These are phyloP conservation scores for Monilinia aucupariae DNA, from an alignment of 2,329 filamentous ascomycete species.

Conservation along the genomic window DNA sequence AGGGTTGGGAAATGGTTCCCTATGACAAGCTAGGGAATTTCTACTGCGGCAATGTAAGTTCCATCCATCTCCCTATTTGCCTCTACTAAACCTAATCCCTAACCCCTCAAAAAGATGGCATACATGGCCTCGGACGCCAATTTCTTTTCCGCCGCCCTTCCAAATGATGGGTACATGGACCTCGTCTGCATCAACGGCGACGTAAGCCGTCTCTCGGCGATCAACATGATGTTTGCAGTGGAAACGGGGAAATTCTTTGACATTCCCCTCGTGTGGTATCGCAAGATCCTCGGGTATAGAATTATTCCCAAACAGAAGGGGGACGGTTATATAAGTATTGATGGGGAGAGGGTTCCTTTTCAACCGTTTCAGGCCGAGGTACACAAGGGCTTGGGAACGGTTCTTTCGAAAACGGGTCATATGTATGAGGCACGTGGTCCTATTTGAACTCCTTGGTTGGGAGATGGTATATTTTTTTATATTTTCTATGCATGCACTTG, in stretches of 20 bases:
- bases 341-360: conserved; percentile 83
- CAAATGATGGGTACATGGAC: conserved; percentile 81
- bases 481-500: conserved; percentile 16
- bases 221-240: conserved; percentile 66
- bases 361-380: conserved; percentile 88
- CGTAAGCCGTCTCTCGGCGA: conserved; percentile 58
- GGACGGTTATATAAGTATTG: conserved; percentile 85
- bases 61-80: background rate
- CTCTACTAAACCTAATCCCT: background rate
- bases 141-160: conserved; percentile 80
- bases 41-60: conserved; percentile 77
- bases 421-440: conserved; percentile 60
- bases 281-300: conserved; percentile 82
- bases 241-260: conserved; percentile 75
- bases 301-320: conserved; percentile 68
- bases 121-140: conserved; percentile 83
- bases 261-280: conserved; percentile 68
- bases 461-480: background rate
- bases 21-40: conserved; percentile 83
- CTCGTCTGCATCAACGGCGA: conserved; percentile 75
- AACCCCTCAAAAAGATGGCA: conserved; percentile 55
- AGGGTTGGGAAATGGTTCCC: conserved; percentile 68
- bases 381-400: conserved; percentile 73
- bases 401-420: conserved; percentile 69
- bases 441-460: conserved; percentile 15